Evolutionary conservation across 176 grass and related monocot species (phyloP), one percentile per base, ranked within the genome.

Genomic region (Triticum monococcum): DNA sequence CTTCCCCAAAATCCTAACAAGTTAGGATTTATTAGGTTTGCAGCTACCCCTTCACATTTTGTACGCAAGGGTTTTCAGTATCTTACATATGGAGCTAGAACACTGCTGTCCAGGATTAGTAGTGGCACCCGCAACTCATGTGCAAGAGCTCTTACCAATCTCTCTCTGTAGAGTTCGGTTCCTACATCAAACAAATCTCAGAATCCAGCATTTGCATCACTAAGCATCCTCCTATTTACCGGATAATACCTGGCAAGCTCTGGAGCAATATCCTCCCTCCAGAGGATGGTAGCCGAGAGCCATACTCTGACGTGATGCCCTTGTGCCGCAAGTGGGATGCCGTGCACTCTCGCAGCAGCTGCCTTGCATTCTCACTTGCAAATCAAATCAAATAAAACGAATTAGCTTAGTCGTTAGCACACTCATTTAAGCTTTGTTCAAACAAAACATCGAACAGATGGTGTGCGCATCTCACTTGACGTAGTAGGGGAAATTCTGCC

Each of bases 91-190:
- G 94, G 92, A 83, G 89, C 90, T 38, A 98, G 87, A 77, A 96
- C 83, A 14, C 80, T 96, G 92, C 97, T 98, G 87, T 96, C 97
- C 28, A 98, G 90, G 40, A 98, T 84, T 30, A 94, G 72, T 22
- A 98, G 83, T 2, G 90, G 93, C 24, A 98, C 97, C 67, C 78
- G 72, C 87, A 98, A 92, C 87, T 96, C 94, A 74, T 79, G 85
- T 59, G 97, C 97, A 22, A 96, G 75, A 70, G 91, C 94, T 92
- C 94, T 96, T 75, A 98, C 89, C 68, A 98, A 69, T 87, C 94
- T 94, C 86, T 98, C 97, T 83, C 92, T 86, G 82, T 92, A 96
- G 69, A 98, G 94, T 83, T 98, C 97, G 81, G 97, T 98, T 94
- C 97, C 97, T 98, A 76, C 62, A 92, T 45, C 64, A 74, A 74